Evolutionary conservation across 148 eudicot genomes (phyloP).

Genomic region (Camellia sinensis): DNA sequence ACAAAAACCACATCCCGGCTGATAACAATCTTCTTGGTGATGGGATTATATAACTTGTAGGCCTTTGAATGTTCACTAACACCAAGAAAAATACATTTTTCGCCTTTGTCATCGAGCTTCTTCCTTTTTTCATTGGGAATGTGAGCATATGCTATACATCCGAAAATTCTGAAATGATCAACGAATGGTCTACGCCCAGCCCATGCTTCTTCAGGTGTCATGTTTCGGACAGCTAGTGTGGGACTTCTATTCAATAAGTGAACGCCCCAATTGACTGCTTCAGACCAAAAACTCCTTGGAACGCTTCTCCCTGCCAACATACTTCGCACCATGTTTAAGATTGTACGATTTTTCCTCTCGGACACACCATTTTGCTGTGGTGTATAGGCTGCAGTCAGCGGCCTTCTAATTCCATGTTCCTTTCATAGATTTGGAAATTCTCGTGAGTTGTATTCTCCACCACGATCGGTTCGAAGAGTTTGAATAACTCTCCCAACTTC

Average conservation of each 20-base stretch:
- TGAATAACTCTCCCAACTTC: neutral
- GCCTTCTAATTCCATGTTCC: neutral
- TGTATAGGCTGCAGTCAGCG: constrained; percentile 1
- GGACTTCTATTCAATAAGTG: constrained; percentile 6
- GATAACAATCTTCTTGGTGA: neutral
- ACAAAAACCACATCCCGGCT: constrained; percentile 17
- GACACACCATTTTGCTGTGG: constrained; percentile 17
- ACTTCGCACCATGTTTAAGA: neutral
- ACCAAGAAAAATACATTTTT: constrained; percentile 9
- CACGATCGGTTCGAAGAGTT: neutral
- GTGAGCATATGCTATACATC: constrained; percentile 17
- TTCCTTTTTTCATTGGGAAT: neutral
- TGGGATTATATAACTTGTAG: constrained; percentile 7
- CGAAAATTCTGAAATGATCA: constrained; percentile 14
- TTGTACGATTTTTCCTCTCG: constrained; percentile 10
- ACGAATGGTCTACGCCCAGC: constrained; percentile 2
- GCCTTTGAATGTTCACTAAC: constrained; percentile 13
- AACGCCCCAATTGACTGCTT: neutral
- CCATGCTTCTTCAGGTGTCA: constrained; percentile 8
- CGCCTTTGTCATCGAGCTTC: constrained; percentile 20
- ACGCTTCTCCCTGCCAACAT: neutral
- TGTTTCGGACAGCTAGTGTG: neutral
- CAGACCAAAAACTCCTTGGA: constrained; percentile 11
- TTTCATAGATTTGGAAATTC: neutral
- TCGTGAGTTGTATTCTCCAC: neutral